These are phyloP conservation scores for Psilocybe cyanescens DNA, from an alignment of 768 basidiomycete genomes.

Conservation along the genomic window DNA sequence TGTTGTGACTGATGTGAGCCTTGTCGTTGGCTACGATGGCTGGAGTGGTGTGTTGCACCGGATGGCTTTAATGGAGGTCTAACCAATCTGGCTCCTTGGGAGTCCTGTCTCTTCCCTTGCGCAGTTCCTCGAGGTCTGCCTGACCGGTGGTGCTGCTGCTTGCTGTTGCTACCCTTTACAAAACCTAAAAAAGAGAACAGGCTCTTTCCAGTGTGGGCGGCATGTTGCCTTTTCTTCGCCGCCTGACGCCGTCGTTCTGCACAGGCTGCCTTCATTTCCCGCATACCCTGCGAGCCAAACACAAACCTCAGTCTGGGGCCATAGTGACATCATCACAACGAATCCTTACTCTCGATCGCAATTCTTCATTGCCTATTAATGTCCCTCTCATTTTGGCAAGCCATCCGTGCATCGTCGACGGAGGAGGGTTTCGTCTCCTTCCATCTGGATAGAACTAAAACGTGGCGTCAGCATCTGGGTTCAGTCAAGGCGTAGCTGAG, in stretches of 20 bases:
- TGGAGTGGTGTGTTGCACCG: conserved; percentile 11
- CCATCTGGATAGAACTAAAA: conserved; percentile 47
- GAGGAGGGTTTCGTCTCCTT: conserved; percentile 48
- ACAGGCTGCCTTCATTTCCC: conserved; percentile 67
- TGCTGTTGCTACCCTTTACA: conserved; percentile 9
- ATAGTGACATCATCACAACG: background rate
- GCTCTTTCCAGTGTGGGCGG: conserved; percentile 17
- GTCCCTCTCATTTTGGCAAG: conserved; percentile 81
- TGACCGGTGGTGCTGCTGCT: background rate
- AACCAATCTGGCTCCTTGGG: background rate
- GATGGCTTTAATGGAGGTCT: conserved; percentile 18
- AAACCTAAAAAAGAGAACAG: conserved; percentile 29
- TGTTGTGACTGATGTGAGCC: conserved; percentile 16
- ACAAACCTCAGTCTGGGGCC: background rate
- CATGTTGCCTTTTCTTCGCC: conserved; percentile 20
- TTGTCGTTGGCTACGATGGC: conserved; percentile 15
- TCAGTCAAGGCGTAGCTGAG: conserved; percentile 1
- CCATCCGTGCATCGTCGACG: conserved; percentile 75
- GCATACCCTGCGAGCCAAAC: conserved; percentile 52
- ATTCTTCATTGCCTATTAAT: conserved; percentile 60
- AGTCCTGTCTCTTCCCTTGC: background rate
- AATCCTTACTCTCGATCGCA: conserved; percentile 50
- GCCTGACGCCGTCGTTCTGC: conserved; percentile 26
- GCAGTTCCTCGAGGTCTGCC: background rate
- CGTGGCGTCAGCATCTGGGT: background rate